Base-by-base conservation (phyloP, 2,329 filamentous ascomycete species). In the Sclerotinia subarctica region DNA sequence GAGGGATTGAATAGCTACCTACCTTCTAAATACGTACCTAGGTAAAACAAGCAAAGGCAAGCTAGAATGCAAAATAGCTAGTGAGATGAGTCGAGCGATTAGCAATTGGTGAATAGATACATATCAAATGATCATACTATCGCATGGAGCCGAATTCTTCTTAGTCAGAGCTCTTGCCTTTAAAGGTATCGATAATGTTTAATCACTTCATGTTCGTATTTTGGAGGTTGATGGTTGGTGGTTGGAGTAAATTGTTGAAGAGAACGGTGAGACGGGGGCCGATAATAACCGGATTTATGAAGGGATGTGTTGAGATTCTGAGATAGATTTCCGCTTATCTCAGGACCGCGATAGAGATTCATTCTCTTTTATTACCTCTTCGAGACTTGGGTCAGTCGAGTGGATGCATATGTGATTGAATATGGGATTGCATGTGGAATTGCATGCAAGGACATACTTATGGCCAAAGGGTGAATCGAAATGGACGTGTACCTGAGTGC, bases 151-250 rank as follows among this genome's bases (percentile, higher is more conserved):
- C 19, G 51, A 54, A 15, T 47, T 65, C 29, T 35, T 65, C 63
- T 65, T 65, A 65, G 63, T 65, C 63, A 65, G 21, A 29, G 35
- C 42, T 57, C 51, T 57, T 65, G 35, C 52, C 63, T 56, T 65
- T 65, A 44, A 32, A 65, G 49, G 26, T 7, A 38, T 56, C 38
- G 51, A 46, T 26, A 17, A 21, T 64, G 32, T 8, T 26, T 42
- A 38, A 44, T 24, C n/a, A 29, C 17, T 44, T 35, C 21, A 44
- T 26, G 57, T 44, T 64, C 49, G 49, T n/a, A 54, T 62, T 1
- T 35, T 29, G 17, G 35, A 42, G n/a, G 49, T 32, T 44, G 53
- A 56, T 38, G 53, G 32, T 59, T 52, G 46, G 51, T 52, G 2
- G 46, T 38, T 63, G 51, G 59, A 32, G n/a, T 24, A 15, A 15